Evolutionary conservation across 2,329 filamentous ascomycete species (phyloP).

Genomic region (Xylaria sp.): DNA sequence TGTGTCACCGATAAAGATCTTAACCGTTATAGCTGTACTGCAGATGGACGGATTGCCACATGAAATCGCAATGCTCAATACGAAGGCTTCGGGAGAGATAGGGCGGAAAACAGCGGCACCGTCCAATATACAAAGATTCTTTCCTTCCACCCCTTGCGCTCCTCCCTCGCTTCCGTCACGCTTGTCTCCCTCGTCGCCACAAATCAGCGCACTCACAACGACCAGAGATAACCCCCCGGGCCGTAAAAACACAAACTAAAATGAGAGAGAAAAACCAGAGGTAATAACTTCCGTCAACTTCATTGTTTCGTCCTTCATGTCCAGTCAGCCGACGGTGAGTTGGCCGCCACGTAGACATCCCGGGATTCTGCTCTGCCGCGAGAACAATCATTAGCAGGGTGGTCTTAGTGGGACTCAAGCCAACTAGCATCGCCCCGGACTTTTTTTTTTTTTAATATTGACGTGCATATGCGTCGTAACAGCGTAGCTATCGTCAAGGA

Average conservation of each 20-base stretch:
- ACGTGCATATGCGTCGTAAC: slow-evolving; percentile 36
- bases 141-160: slow-evolving; percentile 2
- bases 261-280: slow-evolving; percentile 2
- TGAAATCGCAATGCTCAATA: slow-evolving; percentile 8
- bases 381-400: slow-evolving; percentile 28
- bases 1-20: not conserved
- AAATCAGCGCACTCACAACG: not conserved
- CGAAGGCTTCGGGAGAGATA: slow-evolving; percentile 1
- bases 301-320: slow-evolving; percentile 32
- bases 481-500: slow-evolving; percentile 36
- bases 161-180: not conserved
- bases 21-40: slow-evolving; percentile 1
- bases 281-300: slow-evolving; percentile 23
- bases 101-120: slow-evolving; percentile 2
- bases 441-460: slow-evolving; percentile 33
- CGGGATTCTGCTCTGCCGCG: slow-evolving; percentile 21
- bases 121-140: slow-evolving; percentile 16
- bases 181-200: slow-evolving; percentile 1
- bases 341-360: slow-evolving; percentile 20
- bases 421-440: slow-evolving; percentile 28
- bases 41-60: slow-evolving; percentile 2
- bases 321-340: slow-evolving; percentile 25
- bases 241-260: slow-evolving; percentile 2
- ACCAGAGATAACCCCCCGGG: slow-evolving; percentile 2
- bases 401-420: slow-evolving; percentile 15